Evolutionary conservation across 768 basidiomycete species (phyloP), one percentile per base, ranked within the genome.

Genomic region (Suillus subalutaceus): DNA sequence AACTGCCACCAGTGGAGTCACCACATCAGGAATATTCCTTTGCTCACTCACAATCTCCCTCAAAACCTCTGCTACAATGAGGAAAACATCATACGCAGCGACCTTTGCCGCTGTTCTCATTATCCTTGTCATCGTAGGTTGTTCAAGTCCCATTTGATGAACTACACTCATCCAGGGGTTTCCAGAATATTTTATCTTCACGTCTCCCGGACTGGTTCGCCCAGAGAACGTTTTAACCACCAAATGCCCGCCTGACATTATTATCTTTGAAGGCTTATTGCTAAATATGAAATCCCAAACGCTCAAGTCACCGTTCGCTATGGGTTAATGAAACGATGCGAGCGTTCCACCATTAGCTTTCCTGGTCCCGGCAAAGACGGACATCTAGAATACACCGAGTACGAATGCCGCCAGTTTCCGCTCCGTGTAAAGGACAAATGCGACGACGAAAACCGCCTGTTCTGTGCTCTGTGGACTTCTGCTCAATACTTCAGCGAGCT

Each of bases 401-500:
- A 83, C 70, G 77, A 87, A 58, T 93, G 92, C 68, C 86, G 90
- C 62, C 71, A 77, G 6, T 93, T 93, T 75, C 92, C 92, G 4
- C 76, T 79, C 57, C 81, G 84, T 20, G 85, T 84, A 1, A 74
- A 73, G 40, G 83, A 84, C 68, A 69, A 71, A 15, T 84, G 83
- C 65, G 83, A 85, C 64, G 69, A 85, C 53, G 85, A 88, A 67
- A 88, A 90, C 66, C 77, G 79, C 43, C 64, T 75, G 0, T 87
- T 90, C 72, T 93, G 91, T 74, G 83, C 84, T 9, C 80, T 83
- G 44, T 93, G 92, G 92, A 84, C 83, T 3, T 90, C 87, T 55
- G 92, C 91, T 18, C 83, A 84, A 2, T 93, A 91, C 73, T 77
- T 85, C 57, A 81, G 84, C n/a, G 85, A 90, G 72, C 75, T 92